Percentiles rank a stretch among this genome's conserved stretches.
phyloP scores from a whole-genome alignment of 257 asterid genomes.

The Thymus mandschuricus region DNA sequence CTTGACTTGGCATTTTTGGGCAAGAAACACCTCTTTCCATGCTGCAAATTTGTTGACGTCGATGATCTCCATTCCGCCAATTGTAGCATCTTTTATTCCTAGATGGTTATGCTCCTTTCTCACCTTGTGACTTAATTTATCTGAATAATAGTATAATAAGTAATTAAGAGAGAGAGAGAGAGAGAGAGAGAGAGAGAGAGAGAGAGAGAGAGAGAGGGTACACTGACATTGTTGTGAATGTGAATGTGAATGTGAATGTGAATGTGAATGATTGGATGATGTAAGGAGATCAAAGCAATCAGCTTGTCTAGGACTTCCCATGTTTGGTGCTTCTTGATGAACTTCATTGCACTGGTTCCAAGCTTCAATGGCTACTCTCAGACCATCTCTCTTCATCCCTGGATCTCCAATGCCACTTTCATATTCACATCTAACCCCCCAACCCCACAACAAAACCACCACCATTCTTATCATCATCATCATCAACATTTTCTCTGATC shows the following conservation, averaged over 20 bases:
- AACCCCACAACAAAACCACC: not conserved
- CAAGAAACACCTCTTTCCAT: slow-evolving; percentile 53
- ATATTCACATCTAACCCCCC: slow-evolving; percentile 6
- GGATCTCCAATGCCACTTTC: slow-evolving; percentile 64
- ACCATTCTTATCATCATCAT: not conserved
- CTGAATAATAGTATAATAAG: too few species aligned
- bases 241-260: not conserved
- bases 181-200: too few species aligned
- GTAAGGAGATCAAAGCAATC: slow-evolving; percentile 57
- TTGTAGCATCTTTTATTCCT: slow-evolving; percentile 33
- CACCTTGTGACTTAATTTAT: slow-evolving; percentile 41
- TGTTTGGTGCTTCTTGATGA: slow-evolving; percentile 54
- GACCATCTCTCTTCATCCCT: slow-evolving; percentile 62
- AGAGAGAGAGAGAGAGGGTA: not conserved
- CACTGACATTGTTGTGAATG: not conserved
- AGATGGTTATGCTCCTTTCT: slow-evolving; percentile 50
- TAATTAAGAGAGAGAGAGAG: too few species aligned
- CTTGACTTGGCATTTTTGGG: slow-evolving; percentile 53
- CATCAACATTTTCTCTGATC: not conserved
- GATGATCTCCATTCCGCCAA: slow-evolving; percentile 15
- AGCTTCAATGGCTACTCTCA: slow-evolving; percentile 65
- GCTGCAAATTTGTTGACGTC: slow-evolving; percentile 53
- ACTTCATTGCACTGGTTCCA: slow-evolving; percentile 76
- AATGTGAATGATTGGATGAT: not conserved
- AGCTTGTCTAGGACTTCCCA: slow-evolving; percentile 73